Evolutionary conservation across 768 basidiomycete genomes (phyloP).

Genomic region (Podaxis sp.): DNA sequence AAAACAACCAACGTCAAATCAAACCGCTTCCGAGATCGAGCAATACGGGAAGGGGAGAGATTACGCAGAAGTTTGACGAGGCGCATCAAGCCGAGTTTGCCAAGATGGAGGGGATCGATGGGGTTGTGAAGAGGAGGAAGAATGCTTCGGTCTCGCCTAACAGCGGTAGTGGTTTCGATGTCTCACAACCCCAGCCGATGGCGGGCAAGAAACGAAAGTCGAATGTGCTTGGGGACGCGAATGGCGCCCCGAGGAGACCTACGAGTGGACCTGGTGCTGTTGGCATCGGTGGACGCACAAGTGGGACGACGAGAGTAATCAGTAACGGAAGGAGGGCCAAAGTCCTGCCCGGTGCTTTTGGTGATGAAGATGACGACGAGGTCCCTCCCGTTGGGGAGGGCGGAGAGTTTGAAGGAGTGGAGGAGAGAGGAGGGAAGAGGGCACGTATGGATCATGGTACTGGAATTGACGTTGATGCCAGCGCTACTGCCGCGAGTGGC

Average conservation of each 20-base stretch:
- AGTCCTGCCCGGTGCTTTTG: constrained; percentile 56
- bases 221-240: constrained; percentile 35
- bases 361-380: constrained; percentile 45
- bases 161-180: not conserved
- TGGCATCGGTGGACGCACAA: constrained; percentile 25
- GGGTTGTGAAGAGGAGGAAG: constrained; percentile 29
- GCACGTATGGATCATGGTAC: constrained; percentile 32
- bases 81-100: constrained; percentile 61
- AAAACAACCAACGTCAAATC: constrained; percentile 19
- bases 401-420: constrained; percentile 22
- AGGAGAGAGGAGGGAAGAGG: constrained; percentile 28
- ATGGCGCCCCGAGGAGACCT: not conserved
- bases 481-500: constrained; percentile 19
- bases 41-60: constrained; percentile 16
- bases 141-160: not conserved
- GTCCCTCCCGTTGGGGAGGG: constrained; percentile 17
- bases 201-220: constrained; percentile 48
- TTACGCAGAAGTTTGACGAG: constrained; percentile 48
- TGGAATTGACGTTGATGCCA: constrained; percentile 16
- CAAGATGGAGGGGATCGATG: constrained; percentile 76
- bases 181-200: constrained; percentile 14
- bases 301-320: constrained; percentile 40
- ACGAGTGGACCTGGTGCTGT: constrained; percentile 20
- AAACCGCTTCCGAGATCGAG: constrained; percentile 26
- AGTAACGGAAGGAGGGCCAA: constrained; percentile 40